Evolutionary conservation across 2,329 filamentous ascomycete species (phyloP).

Genomic region (Rutstroemia sp.): DNA sequence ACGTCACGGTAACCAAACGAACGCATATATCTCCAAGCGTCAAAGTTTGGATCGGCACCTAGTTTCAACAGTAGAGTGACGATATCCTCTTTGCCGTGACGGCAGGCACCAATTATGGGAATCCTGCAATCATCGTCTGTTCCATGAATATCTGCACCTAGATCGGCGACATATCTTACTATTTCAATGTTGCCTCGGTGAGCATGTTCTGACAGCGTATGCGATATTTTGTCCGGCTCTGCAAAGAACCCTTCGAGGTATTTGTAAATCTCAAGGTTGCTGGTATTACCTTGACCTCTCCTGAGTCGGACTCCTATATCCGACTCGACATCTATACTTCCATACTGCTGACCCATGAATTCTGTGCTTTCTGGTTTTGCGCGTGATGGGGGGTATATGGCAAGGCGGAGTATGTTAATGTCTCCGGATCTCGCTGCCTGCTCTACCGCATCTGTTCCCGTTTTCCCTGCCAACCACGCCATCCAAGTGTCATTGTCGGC

Average conservation of each 20-base stretch:
- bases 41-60: neutral
- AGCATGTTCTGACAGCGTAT: neutral
- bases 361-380: neutral
- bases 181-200: neutral
- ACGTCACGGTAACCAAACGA: too few species aligned
- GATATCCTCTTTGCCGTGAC: neutral
- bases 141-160: neutral
- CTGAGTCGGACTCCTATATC: neutral
- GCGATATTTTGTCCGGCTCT: neutral
- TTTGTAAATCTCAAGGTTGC: neutral
- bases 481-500: neutral
- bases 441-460: too few species aligned
- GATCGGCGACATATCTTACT: neutral
- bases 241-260: neutral
- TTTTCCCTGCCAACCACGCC: too few species aligned
- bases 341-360: slow-evolving; percentile 3
- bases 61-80: slow-evolving; percentile 1
- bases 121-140: accelerated
- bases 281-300: accelerated
- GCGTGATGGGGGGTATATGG: slow-evolving; percentile 11
- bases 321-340: neutral
- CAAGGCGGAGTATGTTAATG: slow-evolving; percentile 6
- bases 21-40: too few species aligned
- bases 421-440: slow-evolving; percentile 7
- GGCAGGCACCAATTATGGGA: neutral